phyloP scores from a whole-genome alignment of 1,284 basidiomycete species.

The Naganishia albida region DNA sequence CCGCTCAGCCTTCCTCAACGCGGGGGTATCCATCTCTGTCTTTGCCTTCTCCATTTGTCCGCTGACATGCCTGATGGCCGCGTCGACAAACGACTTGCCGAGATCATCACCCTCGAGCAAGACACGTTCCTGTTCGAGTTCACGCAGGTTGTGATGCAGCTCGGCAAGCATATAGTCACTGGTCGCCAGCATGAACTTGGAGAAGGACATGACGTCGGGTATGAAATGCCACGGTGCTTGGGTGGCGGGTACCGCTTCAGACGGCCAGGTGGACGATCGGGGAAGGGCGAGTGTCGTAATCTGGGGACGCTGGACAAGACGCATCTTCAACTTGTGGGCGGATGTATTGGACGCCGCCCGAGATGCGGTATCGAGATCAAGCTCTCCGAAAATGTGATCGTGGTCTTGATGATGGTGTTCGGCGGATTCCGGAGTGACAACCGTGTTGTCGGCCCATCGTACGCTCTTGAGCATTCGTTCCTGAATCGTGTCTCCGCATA shows the following conservation, averaged over 20 bases:
- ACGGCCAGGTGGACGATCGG: constrained; percentile 88
- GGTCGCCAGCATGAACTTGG: constrained; percentile 95
- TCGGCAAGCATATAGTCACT: constrained; percentile 76
- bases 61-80: constrained; percentile 72
- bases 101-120: constrained; percentile 69
- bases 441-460: constrained; percentile 53
- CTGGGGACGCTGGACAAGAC: constrained; percentile 87
- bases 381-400: constrained; percentile 10
- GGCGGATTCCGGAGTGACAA: neutral
- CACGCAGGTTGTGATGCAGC: constrained; percentile 71
- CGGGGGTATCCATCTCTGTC: constrained; percentile 65
- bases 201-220: constrained; percentile 83
- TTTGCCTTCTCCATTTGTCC: constrained; percentile 74
- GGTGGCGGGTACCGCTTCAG: constrained; percentile 75
- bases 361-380: constrained; percentile 27
- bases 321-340: constrained; percentile 66
- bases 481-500: constrained; percentile 92
- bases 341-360: constrained; percentile 32
- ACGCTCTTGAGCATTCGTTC: constrained; percentile 90
- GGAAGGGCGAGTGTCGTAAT: constrained; percentile 95
- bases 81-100: constrained; percentile 74
- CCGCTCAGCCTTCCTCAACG: constrained; percentile 47
- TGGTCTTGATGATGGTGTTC: constrained; percentile 15
- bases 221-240: constrained; percentile 93
- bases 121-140: constrained; percentile 66